Evolutionary conservation across 345 rosid genomes (phyloP).

Genomic region (Euphorbia pulcherrima): DNA sequence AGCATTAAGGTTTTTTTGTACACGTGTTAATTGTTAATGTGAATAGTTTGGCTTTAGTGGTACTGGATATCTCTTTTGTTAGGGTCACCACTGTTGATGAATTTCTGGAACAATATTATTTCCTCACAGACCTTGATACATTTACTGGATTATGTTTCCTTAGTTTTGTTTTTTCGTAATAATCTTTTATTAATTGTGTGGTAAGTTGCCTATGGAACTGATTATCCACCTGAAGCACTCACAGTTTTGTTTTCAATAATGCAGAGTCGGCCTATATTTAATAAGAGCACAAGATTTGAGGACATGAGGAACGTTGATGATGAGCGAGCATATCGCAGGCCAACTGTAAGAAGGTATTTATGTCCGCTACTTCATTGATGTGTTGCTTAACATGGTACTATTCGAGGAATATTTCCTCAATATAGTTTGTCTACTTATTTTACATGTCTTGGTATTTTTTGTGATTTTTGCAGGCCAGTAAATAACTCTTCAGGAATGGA

Average conservation of each 20-base stretch:
- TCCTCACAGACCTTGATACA: too few species aligned
- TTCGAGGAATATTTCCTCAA: not conserved
- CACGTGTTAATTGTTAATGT: not conserved
- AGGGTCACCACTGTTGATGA: not conserved
- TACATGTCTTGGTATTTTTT: conserved; percentile 1
- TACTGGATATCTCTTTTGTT: not conserved
- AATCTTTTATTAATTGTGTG: not conserved
- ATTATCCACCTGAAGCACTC: not conserved
- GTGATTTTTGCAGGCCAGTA: conserved; percentile 45
- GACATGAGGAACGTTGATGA: conserved; percentile 82
- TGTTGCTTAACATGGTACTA: not conserved
- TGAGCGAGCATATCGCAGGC: conserved; percentile 73
- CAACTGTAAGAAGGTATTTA: conserved; percentile 65
- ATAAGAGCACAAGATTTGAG: conserved; percentile 96
- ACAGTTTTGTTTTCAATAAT: conserved; percentile 17
- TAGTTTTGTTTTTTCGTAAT: too few species aligned
- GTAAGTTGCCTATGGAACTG: not conserved
- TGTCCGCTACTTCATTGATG: not conserved
- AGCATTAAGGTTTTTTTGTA: not conserved
- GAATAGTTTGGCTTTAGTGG: conserved; percentile 1
- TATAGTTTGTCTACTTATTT: conserved; percentile 1
- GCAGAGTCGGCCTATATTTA: conserved; percentile 97
- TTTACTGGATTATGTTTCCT: not conserved
- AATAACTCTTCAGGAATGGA: conserved; percentile 64
- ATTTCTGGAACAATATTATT: not conserved